Conservation (phyloP, 176 grass and related monocot genomes). For the Chrysopogon serrulatus region DNA sequence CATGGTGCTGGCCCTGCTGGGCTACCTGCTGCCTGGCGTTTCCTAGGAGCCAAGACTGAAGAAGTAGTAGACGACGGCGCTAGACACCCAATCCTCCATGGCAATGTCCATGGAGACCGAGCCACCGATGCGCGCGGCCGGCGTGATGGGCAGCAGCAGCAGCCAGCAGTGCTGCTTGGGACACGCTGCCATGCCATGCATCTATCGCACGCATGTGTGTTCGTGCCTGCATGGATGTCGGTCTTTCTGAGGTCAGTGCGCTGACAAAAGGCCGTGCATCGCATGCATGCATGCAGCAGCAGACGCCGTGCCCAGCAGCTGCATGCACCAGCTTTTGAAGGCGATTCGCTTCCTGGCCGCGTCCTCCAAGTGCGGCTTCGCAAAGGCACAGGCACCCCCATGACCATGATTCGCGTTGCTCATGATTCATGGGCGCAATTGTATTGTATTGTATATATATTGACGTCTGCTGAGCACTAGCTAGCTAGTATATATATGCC, state of each 20-base stretch:
- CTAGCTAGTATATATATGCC: neutral
- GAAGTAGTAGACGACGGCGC: neutral
- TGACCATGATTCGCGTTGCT: no score
- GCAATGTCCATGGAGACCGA: neutral
- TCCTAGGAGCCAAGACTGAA: neutral
- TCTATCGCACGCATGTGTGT: conserved; percentile 23
- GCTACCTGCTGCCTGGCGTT: neutral
- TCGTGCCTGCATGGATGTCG: conserved; percentile 40
- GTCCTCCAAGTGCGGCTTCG: no score
- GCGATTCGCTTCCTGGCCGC: neutral
- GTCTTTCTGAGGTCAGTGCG: conserved; percentile 36
- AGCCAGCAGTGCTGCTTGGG: neutral
- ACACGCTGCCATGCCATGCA: conserved; percentile 7
- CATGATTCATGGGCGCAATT: conserved; percentile 5
- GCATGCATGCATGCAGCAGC: conserved; percentile 22
- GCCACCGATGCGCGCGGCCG: neutral
- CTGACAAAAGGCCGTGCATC: conserved; percentile 36
- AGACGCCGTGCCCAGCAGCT: neutral
- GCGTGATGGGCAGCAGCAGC: neutral
- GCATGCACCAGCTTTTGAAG: conserved; percentile 44
- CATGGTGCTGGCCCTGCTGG: neutral
- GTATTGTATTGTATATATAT: neutral
- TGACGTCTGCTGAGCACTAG: neutral
- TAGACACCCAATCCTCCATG: neutral
- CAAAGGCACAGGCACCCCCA: no score